phyloP scores from a whole-genome alignment of 2,329 filamentous ascomycete genomes.

The Geosmithia flava region DNA sequence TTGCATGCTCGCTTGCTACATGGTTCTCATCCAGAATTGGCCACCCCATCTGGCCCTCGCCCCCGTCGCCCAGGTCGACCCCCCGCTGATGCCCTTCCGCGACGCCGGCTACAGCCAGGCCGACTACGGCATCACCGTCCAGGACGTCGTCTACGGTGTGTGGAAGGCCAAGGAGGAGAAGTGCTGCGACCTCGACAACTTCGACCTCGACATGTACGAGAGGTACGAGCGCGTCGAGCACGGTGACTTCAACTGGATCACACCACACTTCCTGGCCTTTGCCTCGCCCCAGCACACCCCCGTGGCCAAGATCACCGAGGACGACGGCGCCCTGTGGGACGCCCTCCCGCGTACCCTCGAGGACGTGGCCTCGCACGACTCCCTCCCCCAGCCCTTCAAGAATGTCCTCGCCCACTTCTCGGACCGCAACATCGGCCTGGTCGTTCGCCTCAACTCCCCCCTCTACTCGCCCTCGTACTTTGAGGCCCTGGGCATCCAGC shows the following conservation, averaged over 20 bases:
- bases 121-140: constrained; percentile 88
- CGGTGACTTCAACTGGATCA: constrained; percentile 99
- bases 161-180: constrained; percentile 98
- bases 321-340: constrained; percentile 40
- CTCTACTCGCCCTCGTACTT: constrained; percentile 97
- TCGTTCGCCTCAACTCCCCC: constrained; percentile 89
- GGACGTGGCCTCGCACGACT: constrained; percentile 57
- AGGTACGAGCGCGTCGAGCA: constrained; percentile 91
- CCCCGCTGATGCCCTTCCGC: constrained; percentile 95
- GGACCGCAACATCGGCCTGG: constrained; percentile 78
- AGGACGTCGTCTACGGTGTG: constrained; percentile 95
- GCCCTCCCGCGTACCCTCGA: constrained; percentile 64
- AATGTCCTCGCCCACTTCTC: constrained; percentile 88
- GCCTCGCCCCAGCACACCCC: constrained; percentile 84
- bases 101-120: constrained; percentile 98
- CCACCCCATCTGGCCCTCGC: constrained; percentile 90
- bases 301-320: constrained; percentile 56
- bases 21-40: constrained; percentile 98
- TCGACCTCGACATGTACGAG: constrained; percentile 95
- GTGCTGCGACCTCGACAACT: constrained; percentile 82
- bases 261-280: constrained; percentile 88
- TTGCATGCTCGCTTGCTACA: constrained; percentile 92
- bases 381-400: constrained; percentile 79
- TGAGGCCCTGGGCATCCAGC: constrained; percentile 84
- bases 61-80: constrained; percentile 92